Base-by-base conservation (phyloP, 164 flowering plant species). In the Annona squamosa region DNA sequence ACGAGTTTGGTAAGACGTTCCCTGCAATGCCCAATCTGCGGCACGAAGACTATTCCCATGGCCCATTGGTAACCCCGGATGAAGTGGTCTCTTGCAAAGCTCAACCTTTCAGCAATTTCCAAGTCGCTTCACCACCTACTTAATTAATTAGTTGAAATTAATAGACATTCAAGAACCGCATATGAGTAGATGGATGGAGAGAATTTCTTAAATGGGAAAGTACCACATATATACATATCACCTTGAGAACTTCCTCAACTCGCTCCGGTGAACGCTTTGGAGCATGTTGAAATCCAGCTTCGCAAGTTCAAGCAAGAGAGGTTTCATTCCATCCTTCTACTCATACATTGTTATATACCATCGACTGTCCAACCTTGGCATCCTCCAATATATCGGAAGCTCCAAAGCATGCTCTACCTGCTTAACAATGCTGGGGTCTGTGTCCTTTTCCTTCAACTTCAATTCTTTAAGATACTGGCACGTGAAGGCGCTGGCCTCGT, bases 331-430 rank as follows among this genome's bases (percentile, higher is more conserved):
- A 4, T 71, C 52, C n/a, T 4, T 6, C 16, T 75, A 67, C 63
- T 48, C 64, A 41, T 65, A 76, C 57, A 69, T 7, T 0, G 7
- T 46, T 19, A 79, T 75, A 45, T 81, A 71, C 74, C 68, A 43
- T 64, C 74, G 80, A 16, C 72, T 73, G 59, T 17, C 77, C 67
- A 85, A 77, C 65, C 77, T 82, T 61, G 86, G 65, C 43, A 84
- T 61, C 74, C 84, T 86, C 73, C 79, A 85, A 76, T 86, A 87
- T 43, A 64, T 72, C 19, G 90, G 90, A 71, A 79, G 64, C 26
- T 66, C 62, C 45, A 87, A 67, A 16, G 85, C 81, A 13, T 73
- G 59, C 12, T n/a, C 47, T 2, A 84, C 77, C 2, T 71, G 52
- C 61, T 7, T 65, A 4, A 79, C 82, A 41, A 73, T 68, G 46